Conservation (phyloP, 441 rosid genomes). For the Euphorbia schlechtendalii region DNA sequence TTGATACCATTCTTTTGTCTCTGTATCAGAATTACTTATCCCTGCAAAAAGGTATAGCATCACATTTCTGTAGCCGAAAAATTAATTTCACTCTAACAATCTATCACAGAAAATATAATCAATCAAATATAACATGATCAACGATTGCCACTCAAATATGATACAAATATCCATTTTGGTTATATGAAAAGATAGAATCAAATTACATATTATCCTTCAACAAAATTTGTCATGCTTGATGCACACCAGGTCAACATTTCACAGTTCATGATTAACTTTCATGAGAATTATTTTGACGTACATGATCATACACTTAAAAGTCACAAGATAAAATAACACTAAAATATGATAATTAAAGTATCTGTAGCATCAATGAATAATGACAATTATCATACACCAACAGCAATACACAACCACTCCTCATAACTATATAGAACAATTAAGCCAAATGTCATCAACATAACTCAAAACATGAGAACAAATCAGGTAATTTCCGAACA, state of each 20-base stretch:
- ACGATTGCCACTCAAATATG: neutral
- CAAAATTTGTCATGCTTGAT: neutral
- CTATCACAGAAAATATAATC: neutral
- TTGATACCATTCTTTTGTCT: slow-evolving; percentile 75
- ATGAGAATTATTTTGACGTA: slow-evolving; percentile 3
- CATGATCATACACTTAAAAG: neutral
- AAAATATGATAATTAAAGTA: neutral
- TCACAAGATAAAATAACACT: neutral
- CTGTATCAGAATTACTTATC: slow-evolving; percentile 62
- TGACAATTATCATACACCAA: neutral
- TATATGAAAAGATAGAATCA: neutral
- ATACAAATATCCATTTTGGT: neutral
- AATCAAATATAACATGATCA: neutral
- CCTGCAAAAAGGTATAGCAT: slow-evolving; percentile 36
- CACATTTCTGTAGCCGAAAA: neutral
- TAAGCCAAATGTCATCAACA: slow-evolving; percentile 11
- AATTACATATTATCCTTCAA: neutral
- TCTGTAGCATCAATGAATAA: neutral
- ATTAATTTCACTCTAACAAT: neutral
- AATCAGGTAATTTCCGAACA: neutral
- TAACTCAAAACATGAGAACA: neutral
- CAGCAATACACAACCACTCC: neutral
- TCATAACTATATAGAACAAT: slow-evolving; percentile 4
- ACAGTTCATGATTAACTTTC: neutral
- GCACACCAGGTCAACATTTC: neutral